Percentiles rank a stretch among this genome's conserved stretches.
Conservation (phyloP, 257 asterid species). For the Solanum ossicruentum region DNA sequence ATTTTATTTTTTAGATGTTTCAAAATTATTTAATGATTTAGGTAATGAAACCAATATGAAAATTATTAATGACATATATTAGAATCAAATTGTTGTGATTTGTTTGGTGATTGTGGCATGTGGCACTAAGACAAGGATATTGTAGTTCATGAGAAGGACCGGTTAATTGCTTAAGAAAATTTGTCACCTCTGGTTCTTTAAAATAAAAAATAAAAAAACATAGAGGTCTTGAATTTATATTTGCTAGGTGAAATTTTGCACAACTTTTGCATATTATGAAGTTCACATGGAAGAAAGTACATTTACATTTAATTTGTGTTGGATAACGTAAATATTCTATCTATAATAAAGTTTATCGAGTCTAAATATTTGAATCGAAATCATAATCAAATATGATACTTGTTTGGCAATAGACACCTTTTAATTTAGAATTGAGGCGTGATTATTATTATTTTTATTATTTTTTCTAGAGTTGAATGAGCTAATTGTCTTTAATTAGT, state of each 20-base stretch:
- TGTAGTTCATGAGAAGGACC: not conserved
- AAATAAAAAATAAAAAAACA: too few relatives aligned
- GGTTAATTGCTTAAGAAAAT: not conserved
- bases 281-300: not conserved
- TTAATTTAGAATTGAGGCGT: too few relatives aligned
- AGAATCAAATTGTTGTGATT: not conserved
- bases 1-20: not conserved
- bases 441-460: too few relatives aligned
- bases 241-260: not conserved
- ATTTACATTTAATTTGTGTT: not conserved
- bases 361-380: not conserved
- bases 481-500: too few relatives aligned
- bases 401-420: not conserved
- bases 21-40: not conserved
- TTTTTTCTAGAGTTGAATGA: not conserved
- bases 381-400: not conserved
- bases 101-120: not conserved
- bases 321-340: not conserved
- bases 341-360: not conserved
- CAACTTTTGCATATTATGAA: not conserved
- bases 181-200: not conserved
- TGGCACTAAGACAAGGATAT: not conserved
- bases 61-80: not conserved
- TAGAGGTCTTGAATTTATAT: too few relatives aligned
- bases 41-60: not conserved